A percentile compares a stretch with the other conserved stretches of the same genome.
Evolutionary conservation across 495 filamentous ascomycete species (phyloP).

Genomic region (Extremus antarcticus): DNA sequence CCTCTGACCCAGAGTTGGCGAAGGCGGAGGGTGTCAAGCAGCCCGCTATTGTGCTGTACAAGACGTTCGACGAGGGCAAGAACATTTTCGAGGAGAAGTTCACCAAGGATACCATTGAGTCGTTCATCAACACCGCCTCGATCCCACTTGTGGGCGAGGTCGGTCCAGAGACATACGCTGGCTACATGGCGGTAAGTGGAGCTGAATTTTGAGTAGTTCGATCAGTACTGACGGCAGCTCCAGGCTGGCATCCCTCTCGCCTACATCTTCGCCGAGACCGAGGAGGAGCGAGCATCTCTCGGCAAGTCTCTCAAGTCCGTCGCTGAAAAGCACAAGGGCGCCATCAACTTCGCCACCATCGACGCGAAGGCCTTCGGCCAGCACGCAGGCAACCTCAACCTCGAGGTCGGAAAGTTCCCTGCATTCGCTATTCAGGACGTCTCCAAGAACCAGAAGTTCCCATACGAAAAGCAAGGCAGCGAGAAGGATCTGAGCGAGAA

Average conservation of each 20-base stretch:
- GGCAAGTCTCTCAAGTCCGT: constrained; percentile 51
- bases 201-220: background rate
- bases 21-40: constrained; percentile 79
- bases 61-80: constrained; percentile 97
- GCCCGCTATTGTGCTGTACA: constrained; percentile 89
- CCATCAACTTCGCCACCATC: constrained; percentile 94
- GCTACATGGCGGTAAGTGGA: constrained; percentile 74
- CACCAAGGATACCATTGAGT: constrained; percentile 60
- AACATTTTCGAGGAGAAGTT: constrained; percentile 69
- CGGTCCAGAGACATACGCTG: constrained; percentile 92
- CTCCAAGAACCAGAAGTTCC: constrained; percentile 93
- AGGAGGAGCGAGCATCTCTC: constrained; percentile 76
- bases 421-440: constrained; percentile 97
- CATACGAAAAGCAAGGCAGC: constrained; percentile 27
- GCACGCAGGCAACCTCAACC: constrained; percentile 93
- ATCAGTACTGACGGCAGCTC: constrained; percentile 1
- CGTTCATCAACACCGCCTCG: constrained; percentile 73
- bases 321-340: constrained; percentile 65
- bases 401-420: constrained; percentile 87
- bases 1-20: constrained; percentile 70
- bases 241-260: constrained; percentile 83
- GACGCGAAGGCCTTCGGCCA: constrained; percentile 92
- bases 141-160: constrained; percentile 93
- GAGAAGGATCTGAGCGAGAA: constrained; percentile 64
- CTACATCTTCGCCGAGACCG: constrained; percentile 93